Base-by-base conservation (phyloP, 1,139 yeast genomes). In the Sugiyamaella sp. region DNA sequence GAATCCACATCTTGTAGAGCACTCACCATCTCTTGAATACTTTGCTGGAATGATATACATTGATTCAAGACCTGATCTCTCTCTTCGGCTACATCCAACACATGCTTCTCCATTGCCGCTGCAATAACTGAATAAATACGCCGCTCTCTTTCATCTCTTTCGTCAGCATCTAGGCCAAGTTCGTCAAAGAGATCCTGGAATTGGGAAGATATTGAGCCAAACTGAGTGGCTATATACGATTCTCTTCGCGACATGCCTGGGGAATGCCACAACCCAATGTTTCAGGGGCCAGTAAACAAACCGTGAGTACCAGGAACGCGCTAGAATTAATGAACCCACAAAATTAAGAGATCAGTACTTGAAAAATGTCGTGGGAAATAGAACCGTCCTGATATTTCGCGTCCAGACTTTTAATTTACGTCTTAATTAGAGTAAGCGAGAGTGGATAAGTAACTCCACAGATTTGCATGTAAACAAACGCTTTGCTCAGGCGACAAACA, bases 131-230 rank as follows among this genome's bases (percentile, higher is more conserved):
- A 57, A 47, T 66, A 65, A 9, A 71, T 60, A 35, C 61, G 58
- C 32, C 63, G 61, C 52, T 69, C 72, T n/a, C 73, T 57, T 2
- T 55, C 50, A 20, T 61, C 61, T n/a, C 70, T 60, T 32, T 69
- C 70, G 4, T 58, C 54, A 3, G 60, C 54, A 3, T 61, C 43
- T 5, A 71, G 57, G 4, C 74, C 74, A 19, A 71, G 57, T 33
- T 70, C 74, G 54, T 70, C 74, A 49, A 66, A 70, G 20, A 71
- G 60, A 16, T 49, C 56, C 50, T 68, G 68, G n/a, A 70, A 62
- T 46, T 58, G 62, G 52, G 53, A 55, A 46, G 63, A 63, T 25
- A 69, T 65, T 17, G 68, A 56, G 17, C 59, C 63, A 20, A 70
- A 60, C 55, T 69, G 72, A 19, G 66, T 56, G 39, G 62, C 57